phyloP scores from a whole-genome alignment of 2,329 filamentous ascomycete genomes.

The Mariannaea elegans region DNA sequence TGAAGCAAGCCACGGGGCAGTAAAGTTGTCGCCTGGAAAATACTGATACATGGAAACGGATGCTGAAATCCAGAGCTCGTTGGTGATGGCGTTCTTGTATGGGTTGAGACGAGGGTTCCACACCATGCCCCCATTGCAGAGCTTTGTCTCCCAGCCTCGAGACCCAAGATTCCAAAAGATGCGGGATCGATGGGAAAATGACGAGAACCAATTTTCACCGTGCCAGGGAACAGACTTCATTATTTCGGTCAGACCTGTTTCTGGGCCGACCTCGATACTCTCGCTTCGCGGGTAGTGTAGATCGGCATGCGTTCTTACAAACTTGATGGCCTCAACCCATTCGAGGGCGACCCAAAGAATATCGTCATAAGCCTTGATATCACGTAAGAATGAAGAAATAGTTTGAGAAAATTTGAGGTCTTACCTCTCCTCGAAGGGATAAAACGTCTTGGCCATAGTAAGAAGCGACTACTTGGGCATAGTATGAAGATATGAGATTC shows the following conservation, averaged over 20 bases:
- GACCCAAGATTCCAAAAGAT: conserved; percentile 86
- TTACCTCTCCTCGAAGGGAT: conserved; percentile 69
- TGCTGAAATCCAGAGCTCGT: conserved; percentile 86
- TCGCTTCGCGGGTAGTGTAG: conserved; percentile 61
- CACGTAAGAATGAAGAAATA: background rate
- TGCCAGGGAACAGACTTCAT: conserved; percentile 70
- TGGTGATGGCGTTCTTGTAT: conserved; percentile 97
- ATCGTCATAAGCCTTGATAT: conserved; percentile 81
- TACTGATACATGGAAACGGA: conserved; percentile 90
- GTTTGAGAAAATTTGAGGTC: rapidly evolving
- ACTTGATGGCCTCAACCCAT: conserved; percentile 85
- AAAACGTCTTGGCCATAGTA: conserved; percentile 90
- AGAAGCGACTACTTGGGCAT: conserved; percentile 77
- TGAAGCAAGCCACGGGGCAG: conserved; percentile 67
- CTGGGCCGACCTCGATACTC: conserved; percentile 13
- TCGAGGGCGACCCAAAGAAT: conserved; percentile 95
- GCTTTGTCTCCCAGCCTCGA: conserved; percentile 80
- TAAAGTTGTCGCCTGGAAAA: conserved; percentile 82
- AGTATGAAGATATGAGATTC: conserved; percentile 85
- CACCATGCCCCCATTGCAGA: conserved; percentile 88
- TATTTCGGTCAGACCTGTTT: conserved; percentile 42
- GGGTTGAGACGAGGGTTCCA: conserved; percentile 85
- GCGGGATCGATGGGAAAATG: conserved; percentile 84
- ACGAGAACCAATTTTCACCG: conserved; percentile 76
- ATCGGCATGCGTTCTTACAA: conserved; percentile 74